Evolutionary conservation across 2,329 filamentous ascomycete genomes (phyloP).

Genomic region (Microsporum audouinii): DNA sequence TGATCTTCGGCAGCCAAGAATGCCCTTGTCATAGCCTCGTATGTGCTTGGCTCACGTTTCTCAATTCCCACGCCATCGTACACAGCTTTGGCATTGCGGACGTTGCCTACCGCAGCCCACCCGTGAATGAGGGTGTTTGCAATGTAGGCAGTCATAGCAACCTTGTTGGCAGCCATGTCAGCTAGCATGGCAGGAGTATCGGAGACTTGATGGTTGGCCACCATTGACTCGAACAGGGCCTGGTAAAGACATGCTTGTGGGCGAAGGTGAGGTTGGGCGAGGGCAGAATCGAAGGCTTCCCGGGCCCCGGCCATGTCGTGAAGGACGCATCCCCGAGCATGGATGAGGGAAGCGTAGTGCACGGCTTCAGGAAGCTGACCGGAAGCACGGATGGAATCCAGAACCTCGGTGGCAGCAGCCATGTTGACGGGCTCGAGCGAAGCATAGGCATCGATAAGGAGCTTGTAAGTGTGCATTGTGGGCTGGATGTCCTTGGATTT

Average conservation of each 20-base stretch:
- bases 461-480: constrained; percentile 93
- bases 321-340: constrained; percentile 86
- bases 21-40: constrained; percentile 95
- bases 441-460: constrained; percentile 88
- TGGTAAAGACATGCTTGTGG: constrained; percentile 85
- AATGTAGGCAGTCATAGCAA: constrained; percentile 92
- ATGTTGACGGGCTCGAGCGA: constrained; percentile 88
- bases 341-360: constrained; percentile 90
- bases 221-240: constrained; percentile 92
- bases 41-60: constrained; percentile 90
- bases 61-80: constrained; percentile 67
- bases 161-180: constrained; percentile 60
- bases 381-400: constrained; percentile 62
- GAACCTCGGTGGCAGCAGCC: constrained; percentile 69
- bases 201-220: constrained; percentile 77
- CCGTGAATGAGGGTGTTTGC: constrained; percentile 97
- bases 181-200: constrained; percentile 63
- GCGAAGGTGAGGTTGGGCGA: constrained; percentile 54
- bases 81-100: constrained; percentile 63
- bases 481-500: constrained; percentile 72
- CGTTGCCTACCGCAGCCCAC: constrained; percentile 76
- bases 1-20: constrained; percentile 77
- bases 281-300: constrained; percentile 68
- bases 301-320: constrained; percentile 82
- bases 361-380: constrained; percentile 77